Evolutionary conservation across 768 basidiomycete genomes (phyloP), one percentile per base, ranked within the genome.

Genomic region (Suillus occidentalis): DNA sequence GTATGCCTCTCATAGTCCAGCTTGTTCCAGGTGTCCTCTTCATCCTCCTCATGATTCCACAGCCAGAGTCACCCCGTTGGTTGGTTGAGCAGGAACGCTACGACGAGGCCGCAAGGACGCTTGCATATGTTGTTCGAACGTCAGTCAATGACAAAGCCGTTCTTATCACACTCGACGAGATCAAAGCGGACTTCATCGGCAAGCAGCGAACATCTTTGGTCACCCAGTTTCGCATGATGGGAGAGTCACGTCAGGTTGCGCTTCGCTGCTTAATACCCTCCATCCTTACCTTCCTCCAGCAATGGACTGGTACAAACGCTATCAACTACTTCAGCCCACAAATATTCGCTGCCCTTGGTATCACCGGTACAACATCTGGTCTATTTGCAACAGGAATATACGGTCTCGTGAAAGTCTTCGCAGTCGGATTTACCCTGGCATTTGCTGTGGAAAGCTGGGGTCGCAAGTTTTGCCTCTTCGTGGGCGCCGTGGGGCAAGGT

Each of bases 21-120:
- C 70, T 84, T 67, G 70, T 85, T 49, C 84, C 83, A 10, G 82
- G 83, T 5, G 72, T 82, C 20, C 67, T 85, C 1, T 81, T 86
- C 66, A 68, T 80, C 20, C 52, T 78, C 39, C 68, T 71, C 4
- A 83, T 84, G 78, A 25, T 76, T 12, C 79, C 79, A 64, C 81
- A 83, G 62, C 80, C 82, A 9, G 83, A 84, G 67, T 83, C 83
- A 2, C 83, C 83, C 5, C 75, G 83, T 12, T 84, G 81, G 80
- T 73, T 84, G n/a, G 81, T 82, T n/a, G 82, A 83, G 68, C 77
- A 77, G 56, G 80, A 75, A 31, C 70, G 74, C 50, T 75, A 78
- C 47, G 79, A 78, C 25, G 70, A 71, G 4, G 82, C 82, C 14
- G 78, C 76, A 6, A 65, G 49, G 4, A 74, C 73, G 0, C 76